Evolutionary conservation across 179 eudicot species (phyloP).

Genomic region (Corrigiola litoralis): DNA sequence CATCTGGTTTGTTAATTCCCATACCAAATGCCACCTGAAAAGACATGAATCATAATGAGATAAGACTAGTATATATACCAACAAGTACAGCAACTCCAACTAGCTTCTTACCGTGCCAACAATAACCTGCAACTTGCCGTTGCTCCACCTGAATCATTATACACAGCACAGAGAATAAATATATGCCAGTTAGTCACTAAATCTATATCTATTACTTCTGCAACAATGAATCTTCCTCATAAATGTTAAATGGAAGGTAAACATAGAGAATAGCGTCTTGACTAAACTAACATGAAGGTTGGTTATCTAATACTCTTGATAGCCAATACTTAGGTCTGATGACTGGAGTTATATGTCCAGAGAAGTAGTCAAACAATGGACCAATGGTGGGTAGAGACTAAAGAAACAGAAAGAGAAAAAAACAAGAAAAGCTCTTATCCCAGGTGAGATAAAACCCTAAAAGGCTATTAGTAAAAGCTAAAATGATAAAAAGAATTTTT

Average conservation of each 20-base stretch:
- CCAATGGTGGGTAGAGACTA: too few species aligned
- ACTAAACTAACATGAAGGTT: neutral
- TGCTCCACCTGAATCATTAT: constrained; percentile 78
- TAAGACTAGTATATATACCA: constrained; percentile 1
- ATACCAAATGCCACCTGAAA: constrained; percentile 98
- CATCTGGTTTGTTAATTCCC: constrained; percentile 99
- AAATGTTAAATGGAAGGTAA: neutral
- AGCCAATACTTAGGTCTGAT: too few species aligned
- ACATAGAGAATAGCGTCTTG: neutral
- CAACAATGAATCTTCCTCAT: neutral
- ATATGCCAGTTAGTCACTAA: neutral
- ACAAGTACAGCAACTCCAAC: constrained; percentile 11
- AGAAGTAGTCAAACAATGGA: too few species aligned
- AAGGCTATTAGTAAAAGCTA: too few species aligned
- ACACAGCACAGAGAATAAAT: constrained; percentile 5
- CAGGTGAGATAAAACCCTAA: too few species aligned
- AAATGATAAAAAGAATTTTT: too few species aligned
- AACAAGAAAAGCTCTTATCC: too few species aligned
- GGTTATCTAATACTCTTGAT: constrained; percentile 5
- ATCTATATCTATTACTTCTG: neutral
- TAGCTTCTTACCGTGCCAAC: constrained; percentile 78
- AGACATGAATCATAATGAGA: constrained; percentile 10
- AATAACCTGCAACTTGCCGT: constrained; percentile 83
- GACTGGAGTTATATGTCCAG: too few species aligned
- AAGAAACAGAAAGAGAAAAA: too few species aligned